Percentiles rank a stretch among this genome's conserved stretches.
Evolutionary conservation across 306 rosid species (phyloP).

Genomic region (Medicago truncatula): MtrunA17r5.0-ANR NC_053046.1:42040001-42040500

Average conservation of each 20-base stretch:
- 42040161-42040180: constrained; percentile 87
- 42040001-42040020: constrained; percentile 89
- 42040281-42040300: constrained; percentile 47
- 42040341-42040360: constrained; percentile 67
- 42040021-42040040: constrained; percentile 81
- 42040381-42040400: constrained; percentile 54
- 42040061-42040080: constrained; percentile 72
- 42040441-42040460: constrained; percentile 46
- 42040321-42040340: constrained; percentile 47
- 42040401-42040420: constrained; percentile 48
- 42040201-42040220: constrained; percentile 48
- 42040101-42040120: constrained; percentile 53
- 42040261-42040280: constrained; percentile 49
- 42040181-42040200: constrained; percentile 83
- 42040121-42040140: constrained; percentile 52
- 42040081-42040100: constrained; percentile 51
- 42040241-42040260: constrained; percentile 48
- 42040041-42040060: constrained; percentile 79
- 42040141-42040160: constrained; percentile 82
- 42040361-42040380: constrained; percentile 64
- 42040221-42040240: constrained; percentile 35
- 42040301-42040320: constrained; percentile 51
- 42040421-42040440: constrained; percentile 43
- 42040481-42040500: constrained; percentile 61
- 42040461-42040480: constrained; percentile 45